Percentiles rank a stretch among this genome's conserved stretches.
Evolutionary conservation across 2,329 filamentous ascomycete genomes (phyloP).

Genomic region (Phialophora tarda): DNA sequence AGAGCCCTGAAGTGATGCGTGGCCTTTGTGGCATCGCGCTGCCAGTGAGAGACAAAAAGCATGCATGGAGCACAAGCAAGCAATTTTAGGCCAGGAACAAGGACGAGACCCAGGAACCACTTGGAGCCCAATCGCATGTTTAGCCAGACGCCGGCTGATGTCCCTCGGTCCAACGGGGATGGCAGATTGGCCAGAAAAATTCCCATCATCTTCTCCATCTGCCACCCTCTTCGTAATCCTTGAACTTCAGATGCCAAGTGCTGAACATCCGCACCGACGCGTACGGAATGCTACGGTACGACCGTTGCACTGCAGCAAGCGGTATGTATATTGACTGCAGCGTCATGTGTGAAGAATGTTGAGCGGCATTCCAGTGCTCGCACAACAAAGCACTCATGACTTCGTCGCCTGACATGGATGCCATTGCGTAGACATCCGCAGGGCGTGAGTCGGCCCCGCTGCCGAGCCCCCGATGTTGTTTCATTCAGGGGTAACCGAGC

Average conservation of each 20-base stretch:
- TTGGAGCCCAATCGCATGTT: slow-evolving; percentile 26
- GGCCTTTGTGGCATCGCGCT: slow-evolving; percentile 23
- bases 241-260: background rate
- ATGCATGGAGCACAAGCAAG: slow-evolving; percentile 14
- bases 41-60: slow-evolving; percentile 19
- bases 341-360: slow-evolving; percentile 5
- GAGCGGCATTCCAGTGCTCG: background rate
- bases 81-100: slow-evolving; percentile 34
- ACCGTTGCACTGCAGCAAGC: slow-evolving; percentile 19
- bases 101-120: slow-evolving; percentile 11
- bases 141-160: slow-evolving; percentile 25
- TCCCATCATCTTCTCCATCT: slow-evolving; percentile 18
- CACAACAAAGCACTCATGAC: background rate
- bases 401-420: background rate
- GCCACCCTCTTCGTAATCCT: slow-evolving; percentile 24
- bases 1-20: slow-evolving; percentile 16
- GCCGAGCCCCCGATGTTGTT: slow-evolving; percentile 25
- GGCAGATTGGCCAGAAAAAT: slow-evolving; percentile 22
- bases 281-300: background rate
- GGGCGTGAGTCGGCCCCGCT: slow-evolving; percentile 19
- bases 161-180: slow-evolving; percentile 15
- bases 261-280: slow-evolving; percentile 1
- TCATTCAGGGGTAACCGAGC: slow-evolving; percentile 27
- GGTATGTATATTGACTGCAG: slow-evolving; percentile 2
- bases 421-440: background rate